phyloP scores from a whole-genome alignment of 805 yeast species.

The Schizosaccharomyces japonicus region DNA sequence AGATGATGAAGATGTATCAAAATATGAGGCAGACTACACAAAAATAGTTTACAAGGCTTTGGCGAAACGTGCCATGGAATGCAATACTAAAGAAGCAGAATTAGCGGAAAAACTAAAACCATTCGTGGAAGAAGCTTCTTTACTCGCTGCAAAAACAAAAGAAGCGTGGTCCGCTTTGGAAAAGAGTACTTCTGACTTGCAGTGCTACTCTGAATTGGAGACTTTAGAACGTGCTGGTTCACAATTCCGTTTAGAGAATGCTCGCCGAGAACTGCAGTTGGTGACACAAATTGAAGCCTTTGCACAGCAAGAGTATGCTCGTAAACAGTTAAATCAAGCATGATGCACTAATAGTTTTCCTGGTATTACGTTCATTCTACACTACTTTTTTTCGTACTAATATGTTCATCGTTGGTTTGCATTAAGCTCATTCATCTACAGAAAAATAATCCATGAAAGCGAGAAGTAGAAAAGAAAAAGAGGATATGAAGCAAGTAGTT shows the following conservation, averaged over 20 bases:
- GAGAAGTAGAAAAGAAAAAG: conserved; percentile 1
- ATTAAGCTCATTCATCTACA: no score
- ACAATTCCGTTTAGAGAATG: neutral
- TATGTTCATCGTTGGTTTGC: no score
- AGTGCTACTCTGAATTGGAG: neutral
- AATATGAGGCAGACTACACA: neutral
- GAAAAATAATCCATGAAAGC: conserved; percentile 1
- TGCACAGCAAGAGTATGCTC: conserved; percentile 1
- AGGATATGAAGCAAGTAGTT: neutral
- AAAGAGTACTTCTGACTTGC: neutral
- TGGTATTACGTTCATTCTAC: no score
- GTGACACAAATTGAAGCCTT: neutral
- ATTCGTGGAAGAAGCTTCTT: neutral
- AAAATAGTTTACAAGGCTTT: neutral
- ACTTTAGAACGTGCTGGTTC: neutral
- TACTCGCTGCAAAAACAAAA: neutral
- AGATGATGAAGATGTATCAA: neutral
- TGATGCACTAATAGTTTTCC: no score
- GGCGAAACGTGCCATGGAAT: neutral
- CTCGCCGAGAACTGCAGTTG: neutral
- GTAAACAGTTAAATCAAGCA: no score
- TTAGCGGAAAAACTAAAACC: neutral
- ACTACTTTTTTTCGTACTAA: no score
- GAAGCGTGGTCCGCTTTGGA: neutral
- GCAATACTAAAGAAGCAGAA: neutral